phyloP scores from a whole-genome alignment of 345 rosid genomes.

The Murraya koenigii region DNA sequence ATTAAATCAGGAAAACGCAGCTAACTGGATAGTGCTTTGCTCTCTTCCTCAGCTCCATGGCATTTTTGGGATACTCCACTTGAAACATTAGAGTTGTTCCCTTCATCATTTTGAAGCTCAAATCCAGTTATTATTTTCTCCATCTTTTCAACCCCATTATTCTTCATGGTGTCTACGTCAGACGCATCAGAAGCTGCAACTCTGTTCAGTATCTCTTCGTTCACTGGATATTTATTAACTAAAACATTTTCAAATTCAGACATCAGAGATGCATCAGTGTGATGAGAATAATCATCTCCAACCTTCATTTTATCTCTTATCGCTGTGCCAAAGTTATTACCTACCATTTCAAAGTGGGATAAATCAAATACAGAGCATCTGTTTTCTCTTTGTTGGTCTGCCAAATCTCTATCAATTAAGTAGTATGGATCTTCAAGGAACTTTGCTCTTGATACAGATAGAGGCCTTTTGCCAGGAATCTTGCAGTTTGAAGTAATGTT shows the following conservation, averaged over 20 bases:
- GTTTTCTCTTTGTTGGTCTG: slow-evolving; percentile 9
- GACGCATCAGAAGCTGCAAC: slow-evolving; percentile 8
- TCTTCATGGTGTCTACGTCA: not conserved
- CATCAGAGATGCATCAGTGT: not conserved
- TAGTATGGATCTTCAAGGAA: slow-evolving; percentile 26
- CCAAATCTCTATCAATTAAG: slow-evolving; percentile 15
- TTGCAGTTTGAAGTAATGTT: not conserved
- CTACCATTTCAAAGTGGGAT: slow-evolving; percentile 18
- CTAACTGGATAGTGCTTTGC: slow-evolving; percentile 15
- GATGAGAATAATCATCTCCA: not conserved
- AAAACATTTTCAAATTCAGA: slow-evolving; percentile 12
- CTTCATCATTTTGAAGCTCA: not conserved
- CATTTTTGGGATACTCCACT: slow-evolving; percentile 1
- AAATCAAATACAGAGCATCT: slow-evolving; percentile 18
- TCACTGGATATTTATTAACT: not conserved
- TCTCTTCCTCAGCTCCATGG: slow-evolving; percentile 2
- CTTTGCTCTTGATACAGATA: not conserved
- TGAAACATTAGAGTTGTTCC: not conserved
- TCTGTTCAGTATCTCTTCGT: not conserved
- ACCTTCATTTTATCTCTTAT: not conserved
- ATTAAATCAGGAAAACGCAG: not conserved
- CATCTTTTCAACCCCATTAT: not conserved
- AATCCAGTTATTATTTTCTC: not conserved
- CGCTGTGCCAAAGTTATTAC: slow-evolving; percentile 1
- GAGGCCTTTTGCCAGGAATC: not conserved